These are phyloP conservation scores for Talaromyces sp. DNA, from an alignment of 2,329 filamentous ascomycete species.

Conservation along the genomic window DNA sequence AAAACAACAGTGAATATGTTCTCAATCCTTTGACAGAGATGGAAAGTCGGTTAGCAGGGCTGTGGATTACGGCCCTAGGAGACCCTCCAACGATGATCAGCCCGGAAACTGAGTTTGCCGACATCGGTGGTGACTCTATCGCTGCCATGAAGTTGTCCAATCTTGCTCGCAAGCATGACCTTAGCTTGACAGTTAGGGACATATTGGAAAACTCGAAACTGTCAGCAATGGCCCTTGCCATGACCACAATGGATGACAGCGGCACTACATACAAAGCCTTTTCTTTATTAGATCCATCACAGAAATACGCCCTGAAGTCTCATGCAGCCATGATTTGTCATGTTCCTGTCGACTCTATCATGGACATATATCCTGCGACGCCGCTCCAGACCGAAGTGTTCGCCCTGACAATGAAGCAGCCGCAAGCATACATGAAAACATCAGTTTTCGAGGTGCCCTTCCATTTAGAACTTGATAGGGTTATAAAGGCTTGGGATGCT, in stretches of 20 bases:
- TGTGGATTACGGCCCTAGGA: background rate
- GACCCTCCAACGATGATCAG: background rate
- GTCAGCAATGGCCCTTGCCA: background rate
- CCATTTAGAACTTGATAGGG: background rate
- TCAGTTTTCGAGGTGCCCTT: background rate
- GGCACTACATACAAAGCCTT: background rate
- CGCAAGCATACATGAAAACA: background rate
- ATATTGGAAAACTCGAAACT: background rate
- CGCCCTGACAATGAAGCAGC: background rate
- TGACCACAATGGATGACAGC: background rate
- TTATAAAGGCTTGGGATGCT: background rate
- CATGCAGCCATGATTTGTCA: background rate
- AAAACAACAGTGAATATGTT: background rate
- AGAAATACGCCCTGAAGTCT: background rate
- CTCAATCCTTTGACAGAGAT: background rate
- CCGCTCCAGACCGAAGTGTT: slow-evolving; percentile 44
- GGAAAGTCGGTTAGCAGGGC: background rate
- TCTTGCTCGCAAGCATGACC: background rate
- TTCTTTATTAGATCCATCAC: background rate
- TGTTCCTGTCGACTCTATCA: background rate
- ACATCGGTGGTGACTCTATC: slow-evolving; percentile 23
- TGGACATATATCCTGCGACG: slow-evolving; percentile 37
- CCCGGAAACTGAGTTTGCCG: slow-evolving; percentile 26
- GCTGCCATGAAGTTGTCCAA: slow-evolving; percentile 22
- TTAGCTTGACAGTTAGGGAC: background rate